Evolutionary conservation across 305 asterid species (phyloP).

Genomic region (Fraxinus platypoda): DNA sequence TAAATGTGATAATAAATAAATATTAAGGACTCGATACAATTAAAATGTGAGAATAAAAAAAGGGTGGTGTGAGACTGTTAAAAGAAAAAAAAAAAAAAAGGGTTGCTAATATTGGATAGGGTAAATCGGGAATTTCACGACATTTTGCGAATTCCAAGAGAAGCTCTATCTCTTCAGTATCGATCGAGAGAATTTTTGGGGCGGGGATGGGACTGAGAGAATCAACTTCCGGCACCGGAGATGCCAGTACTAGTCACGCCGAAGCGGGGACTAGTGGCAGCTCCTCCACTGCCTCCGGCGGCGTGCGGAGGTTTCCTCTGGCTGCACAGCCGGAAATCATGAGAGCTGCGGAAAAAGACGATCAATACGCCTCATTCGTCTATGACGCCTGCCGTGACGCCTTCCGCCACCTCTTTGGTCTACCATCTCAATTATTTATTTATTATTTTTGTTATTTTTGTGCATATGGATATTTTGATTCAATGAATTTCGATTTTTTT

Average conservation of each 20-base stretch:
- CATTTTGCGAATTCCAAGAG: slow-evolving; percentile 9
- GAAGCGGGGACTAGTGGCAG: slow-evolving; percentile 42
- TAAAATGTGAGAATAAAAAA: not conserved
- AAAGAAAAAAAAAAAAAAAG: too few relatives aligned
- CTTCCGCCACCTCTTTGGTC: slow-evolving; percentile 96
- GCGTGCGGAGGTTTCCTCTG: slow-evolving; percentile 55
- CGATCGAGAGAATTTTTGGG: not conserved
- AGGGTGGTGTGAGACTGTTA: not conserved
- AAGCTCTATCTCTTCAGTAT: not conserved
- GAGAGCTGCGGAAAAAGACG: slow-evolving; percentile 99
- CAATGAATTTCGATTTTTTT: slow-evolving; percentile 1
- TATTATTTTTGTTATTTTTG: not conserved
- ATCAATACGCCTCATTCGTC: slow-evolving; percentile 91
- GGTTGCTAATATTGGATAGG: not conserved
- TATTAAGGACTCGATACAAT: not conserved
- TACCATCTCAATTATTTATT: not conserved
- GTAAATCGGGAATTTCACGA: not conserved
- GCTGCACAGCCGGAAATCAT: slow-evolving; percentile 96
- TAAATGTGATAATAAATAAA: not conserved
- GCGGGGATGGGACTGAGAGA: slow-evolving; percentile 45
- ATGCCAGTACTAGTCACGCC: slow-evolving; percentile 32
- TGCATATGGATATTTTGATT: not conserved
- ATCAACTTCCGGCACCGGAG: slow-evolving; percentile 41
- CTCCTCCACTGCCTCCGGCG: slow-evolving; percentile 26
- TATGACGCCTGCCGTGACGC: slow-evolving; percentile 98